Evolutionary conservation across 1,284 basidiomycete genomes (phyloP).

Genomic region (Mycena citricolor): DNA sequence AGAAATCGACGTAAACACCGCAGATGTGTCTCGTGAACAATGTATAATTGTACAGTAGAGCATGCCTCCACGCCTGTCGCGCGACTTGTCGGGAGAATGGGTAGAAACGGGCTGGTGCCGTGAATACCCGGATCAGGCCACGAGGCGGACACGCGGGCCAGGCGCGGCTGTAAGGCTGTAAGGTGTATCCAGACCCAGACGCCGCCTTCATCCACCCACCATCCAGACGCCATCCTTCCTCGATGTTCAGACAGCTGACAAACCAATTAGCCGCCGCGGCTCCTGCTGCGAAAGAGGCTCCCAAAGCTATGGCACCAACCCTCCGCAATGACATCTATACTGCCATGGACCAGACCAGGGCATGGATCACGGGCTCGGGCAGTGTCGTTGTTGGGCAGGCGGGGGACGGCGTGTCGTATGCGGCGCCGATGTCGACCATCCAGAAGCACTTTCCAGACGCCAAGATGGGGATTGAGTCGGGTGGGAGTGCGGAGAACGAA

Average conservation of each 20-base stretch:
- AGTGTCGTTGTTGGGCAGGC: slow-evolving; percentile 44
- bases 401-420: slow-evolving; percentile 50
- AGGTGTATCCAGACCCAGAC: too few species aligned
- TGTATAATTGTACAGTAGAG: too few species aligned
- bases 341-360: slow-evolving; percentile 42
- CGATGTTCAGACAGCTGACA: slow-evolving; percentile 47
- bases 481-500: slow-evolving; percentile 44
- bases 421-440: slow-evolving; percentile 39
- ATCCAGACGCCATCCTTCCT: slow-evolving; percentile 6
- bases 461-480: slow-evolving; percentile 42
- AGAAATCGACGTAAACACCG: too few species aligned
- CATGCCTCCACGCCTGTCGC: too few species aligned
- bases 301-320: slow-evolving; percentile 44
- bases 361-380: slow-evolving; percentile 42
- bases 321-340: slow-evolving; percentile 48
- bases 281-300: slow-evolving; percentile 33
- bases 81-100: too few species aligned
- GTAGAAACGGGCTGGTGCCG: too few species aligned
- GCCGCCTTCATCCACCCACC: too few species aligned
- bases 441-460: slow-evolving; percentile 48
- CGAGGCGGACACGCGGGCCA: too few species aligned
- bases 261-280: slow-evolving; percentile 37
- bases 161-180: too few species aligned
- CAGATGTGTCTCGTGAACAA: too few species aligned
- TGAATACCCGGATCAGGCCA: too few species aligned